These are phyloP conservation scores for Populus deltoides DNA, from an alignment of 345 rosid genomes.

Conservation along the genomic window DNA sequence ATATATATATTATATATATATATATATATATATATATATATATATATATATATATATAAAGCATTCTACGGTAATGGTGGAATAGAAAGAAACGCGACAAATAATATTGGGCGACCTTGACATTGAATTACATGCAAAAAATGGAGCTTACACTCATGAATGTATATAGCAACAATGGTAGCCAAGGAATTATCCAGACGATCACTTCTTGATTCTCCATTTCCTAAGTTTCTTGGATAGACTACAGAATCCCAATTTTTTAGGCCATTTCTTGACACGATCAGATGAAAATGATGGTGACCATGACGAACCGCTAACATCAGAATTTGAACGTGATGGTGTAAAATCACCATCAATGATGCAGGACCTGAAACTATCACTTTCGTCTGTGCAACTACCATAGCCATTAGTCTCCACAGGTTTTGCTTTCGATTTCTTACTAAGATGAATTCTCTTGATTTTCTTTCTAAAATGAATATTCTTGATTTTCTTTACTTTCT, in stretches of 20 bases:
- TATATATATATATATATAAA: too few relatives aligned
- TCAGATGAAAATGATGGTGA: neutral
- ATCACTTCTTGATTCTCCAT: neutral
- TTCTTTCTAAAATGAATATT: neutral
- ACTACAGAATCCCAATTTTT: neutral
- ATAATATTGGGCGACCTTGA: neutral
- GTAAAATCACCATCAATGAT: neutral
- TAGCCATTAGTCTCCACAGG: neutral
- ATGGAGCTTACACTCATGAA: neutral
- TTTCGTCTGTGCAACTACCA: neutral
- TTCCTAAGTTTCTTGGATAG: neutral
- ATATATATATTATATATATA: too few relatives aligned
- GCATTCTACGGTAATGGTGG: too few relatives aligned
- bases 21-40: too few relatives aligned
- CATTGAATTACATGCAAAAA: neutral
- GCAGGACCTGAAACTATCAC: neutral
- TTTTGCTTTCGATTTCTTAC: neutral
- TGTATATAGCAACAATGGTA: neutral
- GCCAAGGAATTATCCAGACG: neutral
- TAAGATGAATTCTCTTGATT: neutral
- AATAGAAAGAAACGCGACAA: too few relatives aligned
- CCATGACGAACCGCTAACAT: neutral
- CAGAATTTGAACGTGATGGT: neutral
- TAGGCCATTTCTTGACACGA: neutral
- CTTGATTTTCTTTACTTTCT: neutral